Base-by-base conservation (phyloP, 2,329 filamentous ascomycete genomes). In the Penicillium sp. region DNA sequence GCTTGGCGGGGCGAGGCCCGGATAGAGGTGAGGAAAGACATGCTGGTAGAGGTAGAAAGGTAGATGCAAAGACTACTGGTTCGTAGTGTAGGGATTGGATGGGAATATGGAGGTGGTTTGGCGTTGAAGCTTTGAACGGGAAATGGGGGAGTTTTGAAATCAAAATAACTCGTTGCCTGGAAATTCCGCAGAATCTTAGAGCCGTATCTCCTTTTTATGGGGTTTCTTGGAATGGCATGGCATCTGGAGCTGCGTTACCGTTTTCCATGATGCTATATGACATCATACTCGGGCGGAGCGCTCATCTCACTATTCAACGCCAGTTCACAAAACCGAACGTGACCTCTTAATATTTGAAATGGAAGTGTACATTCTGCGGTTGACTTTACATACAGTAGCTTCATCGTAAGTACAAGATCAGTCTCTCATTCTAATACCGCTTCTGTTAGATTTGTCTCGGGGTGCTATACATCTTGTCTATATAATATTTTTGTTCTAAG, bases 11-110 rank as follows among this genome's bases (percentile, higher is more conserved):
- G 43, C 26, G 26, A 37, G 41, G 50, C 40, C 29, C 55, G 56
- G 27, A 55, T 32, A 28, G 56, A 41, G 18, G 54, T 40, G 43
- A 64, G 48, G 51, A 64, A 58, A 9, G 63, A 61, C 64, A 67
- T 67, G 19, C 14, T 57, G 42, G 13, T 23, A 33, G 21, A 23
- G 23, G 4, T 35, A 23, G 26, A 8, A 17, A 27, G 28, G 9
- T 18, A 36, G 29, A n/a, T 29, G 21, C 21, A 23, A 23, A 11
- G 21, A 23, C 21, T 23, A 23, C 21, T 23, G 21, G 21, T 23
- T 23, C 21, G 21, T 23, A 23, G 21, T 23, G 21, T 23, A 23
- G 11, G 21, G 21, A 7, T 23, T 7, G 21, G 11, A 7, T 7
- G 21, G 21, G 11, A 23, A 23, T 23, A 11, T 23, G 21, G 21